Evolutionary conservation across 176 grass and related monocot species (phyloP).

Genomic region (Carex kokanica): DNA sequence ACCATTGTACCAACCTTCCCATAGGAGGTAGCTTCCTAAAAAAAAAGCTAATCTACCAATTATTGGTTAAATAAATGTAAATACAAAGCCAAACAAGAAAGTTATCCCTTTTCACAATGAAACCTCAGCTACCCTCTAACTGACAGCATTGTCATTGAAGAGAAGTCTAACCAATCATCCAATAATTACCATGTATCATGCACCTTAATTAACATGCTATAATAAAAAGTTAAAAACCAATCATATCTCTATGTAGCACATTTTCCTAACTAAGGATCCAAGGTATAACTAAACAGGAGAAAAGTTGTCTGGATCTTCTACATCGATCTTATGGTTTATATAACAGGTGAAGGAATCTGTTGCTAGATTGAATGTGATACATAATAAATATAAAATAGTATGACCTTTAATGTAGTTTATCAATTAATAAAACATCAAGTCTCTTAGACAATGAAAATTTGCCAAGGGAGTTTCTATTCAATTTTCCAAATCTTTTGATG

Average conservation of each 20-base stretch:
- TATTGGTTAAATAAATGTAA: background rate
- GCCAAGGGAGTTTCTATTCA: background rate
- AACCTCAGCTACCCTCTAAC: constrained; percentile 22
- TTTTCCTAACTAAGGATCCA: background rate
- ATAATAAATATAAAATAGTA: background rate
- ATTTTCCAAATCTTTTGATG: background rate
- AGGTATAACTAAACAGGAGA: background rate
- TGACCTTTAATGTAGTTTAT: background rate
- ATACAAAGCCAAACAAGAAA: constrained; percentile 30
- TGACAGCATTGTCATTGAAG: constrained; percentile 19
- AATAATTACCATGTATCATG: background rate
- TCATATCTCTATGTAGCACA: background rate
- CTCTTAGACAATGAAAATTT: background rate
- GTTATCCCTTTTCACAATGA: constrained; percentile 25
- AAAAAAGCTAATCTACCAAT: constrained; percentile 1
- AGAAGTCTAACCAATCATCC: constrained; percentile 7
- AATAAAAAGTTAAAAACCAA: background rate
- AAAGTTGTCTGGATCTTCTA: background rate
- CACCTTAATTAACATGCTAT: background rate
- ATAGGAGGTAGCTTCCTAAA: background rate
- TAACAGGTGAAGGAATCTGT: background rate
- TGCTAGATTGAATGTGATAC: background rate
- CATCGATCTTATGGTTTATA: background rate
- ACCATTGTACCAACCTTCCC: background rate
- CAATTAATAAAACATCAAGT: background rate